These are phyloP conservation scores for Aspergillus persii DNA, from an alignment of 2,329 filamentous ascomycete species.

Conservation along the genomic window DNA sequence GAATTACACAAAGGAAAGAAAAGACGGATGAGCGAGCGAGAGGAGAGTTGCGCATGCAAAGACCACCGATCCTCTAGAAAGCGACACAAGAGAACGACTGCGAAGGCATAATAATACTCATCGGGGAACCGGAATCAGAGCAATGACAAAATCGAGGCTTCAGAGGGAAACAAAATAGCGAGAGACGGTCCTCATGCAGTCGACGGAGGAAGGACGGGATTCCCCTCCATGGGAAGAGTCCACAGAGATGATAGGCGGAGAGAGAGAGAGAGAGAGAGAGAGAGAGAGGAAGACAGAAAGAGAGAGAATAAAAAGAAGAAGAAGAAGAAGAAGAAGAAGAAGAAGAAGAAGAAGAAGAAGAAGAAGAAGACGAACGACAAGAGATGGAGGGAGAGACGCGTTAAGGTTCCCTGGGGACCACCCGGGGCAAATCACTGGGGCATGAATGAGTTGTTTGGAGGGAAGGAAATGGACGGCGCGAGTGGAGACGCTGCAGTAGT, in stretches of 20 bases:
- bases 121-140: neutral
- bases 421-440: neutral
- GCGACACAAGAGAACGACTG: constrained; percentile 7
- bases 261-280: neutral
- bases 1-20: neutral
- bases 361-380: constrained; percentile 2
- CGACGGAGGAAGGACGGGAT: constrained; percentile 14
- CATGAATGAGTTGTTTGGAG: constrained; percentile 5
- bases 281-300: constrained; percentile 8
- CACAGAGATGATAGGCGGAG: neutral
- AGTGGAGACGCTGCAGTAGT: neutral
- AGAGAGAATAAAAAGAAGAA: neutral
- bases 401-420: constrained; percentile 5
- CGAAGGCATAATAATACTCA: constrained; percentile 20
- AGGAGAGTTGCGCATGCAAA: neutral
- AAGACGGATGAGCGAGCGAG: constrained; percentile 3
- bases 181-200: constrained; percentile 19
- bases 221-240: constrained; percentile 20
- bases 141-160: neutral
- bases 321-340: neutral
- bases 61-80: constrained; percentile 3
- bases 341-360: no score
- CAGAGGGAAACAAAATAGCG: constrained; percentile 12
- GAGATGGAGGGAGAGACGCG: constrained; percentile 2
- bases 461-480: neutral